A percentile compares a stretch with the other conserved stretches of the same genome.
These are phyloP conservation scores for Magnolia changhungtana DNA, from an alignment of 164 flowering plant species.

Conservation along the genomic window DNA sequence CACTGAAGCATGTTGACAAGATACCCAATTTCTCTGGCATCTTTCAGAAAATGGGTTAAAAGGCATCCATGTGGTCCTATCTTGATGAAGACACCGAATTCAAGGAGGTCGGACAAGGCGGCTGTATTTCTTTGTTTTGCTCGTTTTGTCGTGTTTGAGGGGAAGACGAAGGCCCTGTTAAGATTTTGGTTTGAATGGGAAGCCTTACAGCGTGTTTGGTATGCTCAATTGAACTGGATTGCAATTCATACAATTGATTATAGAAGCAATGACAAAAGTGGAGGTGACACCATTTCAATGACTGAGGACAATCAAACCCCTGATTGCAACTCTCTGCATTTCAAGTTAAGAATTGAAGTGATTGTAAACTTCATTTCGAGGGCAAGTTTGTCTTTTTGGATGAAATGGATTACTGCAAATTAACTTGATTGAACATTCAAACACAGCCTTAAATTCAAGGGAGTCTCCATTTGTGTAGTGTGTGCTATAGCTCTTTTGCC, in stretches of 20 bases:
- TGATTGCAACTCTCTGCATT: neutral
- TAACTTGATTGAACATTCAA: neutral
- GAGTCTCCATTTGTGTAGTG: no score
- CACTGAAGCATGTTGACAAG: conserved; percentile 82
- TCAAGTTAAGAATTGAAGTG: neutral
- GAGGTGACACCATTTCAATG: neutral
- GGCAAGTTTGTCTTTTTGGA: neutral
- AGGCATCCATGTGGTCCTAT: neutral
- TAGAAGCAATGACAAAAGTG: neutral
- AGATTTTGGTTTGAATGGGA: neutral
- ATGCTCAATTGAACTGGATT: no score
- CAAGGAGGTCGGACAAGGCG: neutral
- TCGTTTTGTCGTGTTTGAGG: neutral
- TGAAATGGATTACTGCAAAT: neutral
- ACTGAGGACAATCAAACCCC: no score
- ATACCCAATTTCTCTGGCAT: conserved; percentile 92
- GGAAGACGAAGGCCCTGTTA: neutral
- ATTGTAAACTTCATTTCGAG: neutral
- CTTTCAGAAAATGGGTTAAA: conserved; percentile 50
- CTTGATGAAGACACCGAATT: neutral
- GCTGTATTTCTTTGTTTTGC: neutral
- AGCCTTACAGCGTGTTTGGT: no score
- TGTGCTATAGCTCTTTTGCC: no score
- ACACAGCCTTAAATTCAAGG: no score
- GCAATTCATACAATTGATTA: no score